Percentiles rank a stretch among this genome's conserved stretches.
These are phyloP conservation scores for Angophora floribunda DNA, from an alignment of 345 rosid species.

Conservation along the genomic window DNA sequence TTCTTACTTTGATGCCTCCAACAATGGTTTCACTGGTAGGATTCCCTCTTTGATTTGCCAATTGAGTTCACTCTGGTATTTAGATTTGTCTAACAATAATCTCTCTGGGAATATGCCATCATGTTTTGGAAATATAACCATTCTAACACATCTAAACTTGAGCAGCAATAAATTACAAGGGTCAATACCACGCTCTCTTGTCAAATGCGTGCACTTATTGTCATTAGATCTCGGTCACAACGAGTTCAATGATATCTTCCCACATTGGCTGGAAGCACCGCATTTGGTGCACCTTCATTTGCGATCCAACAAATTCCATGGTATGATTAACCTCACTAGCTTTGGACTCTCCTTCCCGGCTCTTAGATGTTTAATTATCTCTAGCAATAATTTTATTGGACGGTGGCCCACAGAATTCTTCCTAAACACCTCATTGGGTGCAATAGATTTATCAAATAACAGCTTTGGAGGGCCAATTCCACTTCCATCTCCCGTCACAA, in stretches of 20 bases:
- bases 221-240: not conserved
- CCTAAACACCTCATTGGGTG: not conserved
- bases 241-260: not conserved
- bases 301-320: not conserved
- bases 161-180: not conserved
- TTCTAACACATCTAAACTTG: not conserved
- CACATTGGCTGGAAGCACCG: not conserved
- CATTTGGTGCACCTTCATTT: not conserved
- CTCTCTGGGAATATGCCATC: not conserved
- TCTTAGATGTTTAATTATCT: not conserved
- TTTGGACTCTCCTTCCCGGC: not conserved
- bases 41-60: constrained; percentile 1
- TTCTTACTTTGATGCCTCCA: not conserved
- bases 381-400: not conserved
- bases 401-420: not conserved
- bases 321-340: not conserved
- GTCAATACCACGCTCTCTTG: not conserved
- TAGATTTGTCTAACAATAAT: not conserved
- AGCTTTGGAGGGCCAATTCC: not conserved
- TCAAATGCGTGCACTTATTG: not conserved
- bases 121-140: not conserved
- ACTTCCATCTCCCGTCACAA: not conserved
- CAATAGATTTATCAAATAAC: not conserved
- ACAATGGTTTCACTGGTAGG: not conserved
- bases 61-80: not conserved